Evolutionary conservation across 768 basidiomycete species (phyloP).

Genomic region (Aureoboletus auriporus): DNA sequence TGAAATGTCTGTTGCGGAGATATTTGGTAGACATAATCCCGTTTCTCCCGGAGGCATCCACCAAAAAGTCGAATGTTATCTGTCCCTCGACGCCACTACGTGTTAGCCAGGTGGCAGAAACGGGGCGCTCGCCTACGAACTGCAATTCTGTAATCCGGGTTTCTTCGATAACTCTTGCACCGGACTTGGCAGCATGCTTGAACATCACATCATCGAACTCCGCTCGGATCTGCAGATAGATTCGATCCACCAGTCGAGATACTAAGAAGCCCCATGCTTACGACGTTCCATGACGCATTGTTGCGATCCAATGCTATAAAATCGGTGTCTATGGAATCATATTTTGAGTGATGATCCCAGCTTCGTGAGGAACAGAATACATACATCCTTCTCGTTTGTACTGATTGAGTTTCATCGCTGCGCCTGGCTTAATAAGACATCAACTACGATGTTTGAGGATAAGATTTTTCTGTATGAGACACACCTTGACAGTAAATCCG

Average conservation of each 20-base stretch:
- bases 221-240: not conserved
- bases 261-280: not conserved
- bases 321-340: conserved; percentile 4
- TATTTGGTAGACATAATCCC: conserved; percentile 22
- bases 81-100: not conserved
- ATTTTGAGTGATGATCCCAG: not conserved
- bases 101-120: conserved; percentile 1
- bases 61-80: conserved; percentile 4
- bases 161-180: conserved; percentile 1
- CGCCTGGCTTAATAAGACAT: conserved; percentile 1
- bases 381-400: conserved; percentile 13
- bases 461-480: not conserved
- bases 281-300: conserved; percentile 7
- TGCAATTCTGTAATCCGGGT: conserved; percentile 4
- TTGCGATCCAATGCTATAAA: conserved; percentile 1
- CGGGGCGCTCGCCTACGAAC: conserved; percentile 1
- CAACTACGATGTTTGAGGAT: not conserved
- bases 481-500: conserved; percentile 9
- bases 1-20: conserved; percentile 32
- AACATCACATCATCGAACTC: conserved; percentile 6
- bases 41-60: conserved; percentile 11
- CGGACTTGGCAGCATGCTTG: not conserved
- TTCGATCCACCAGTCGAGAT: not conserved
- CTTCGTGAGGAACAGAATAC: not conserved
- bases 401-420: conserved; percentile 9